Evolutionary conservation across 768 basidiomycete species (phyloP).

Genomic region (Agrocybe chaxingu): DNA sequence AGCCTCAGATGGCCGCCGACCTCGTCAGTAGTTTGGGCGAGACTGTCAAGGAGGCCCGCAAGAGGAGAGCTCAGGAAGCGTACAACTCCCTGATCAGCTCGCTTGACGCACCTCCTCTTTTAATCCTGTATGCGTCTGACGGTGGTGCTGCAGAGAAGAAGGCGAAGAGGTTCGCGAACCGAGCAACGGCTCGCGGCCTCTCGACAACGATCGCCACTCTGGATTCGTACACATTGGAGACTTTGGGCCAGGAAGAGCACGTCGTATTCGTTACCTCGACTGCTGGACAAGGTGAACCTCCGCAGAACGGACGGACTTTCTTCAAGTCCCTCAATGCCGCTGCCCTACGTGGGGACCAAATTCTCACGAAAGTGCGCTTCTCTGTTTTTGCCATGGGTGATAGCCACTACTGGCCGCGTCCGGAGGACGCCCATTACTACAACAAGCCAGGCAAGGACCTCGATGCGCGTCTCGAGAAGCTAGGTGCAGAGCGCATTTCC

Average conservation of each 20-base stretch:
- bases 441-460: slow-evolving; percentile 96
- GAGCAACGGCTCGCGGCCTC: slow-evolving; percentile 84
- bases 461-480: slow-evolving; percentile 69
- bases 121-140: slow-evolving; percentile 93
- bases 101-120: slow-evolving; percentile 85
- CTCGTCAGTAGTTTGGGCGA: slow-evolving; percentile 83
- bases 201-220: slow-evolving; percentile 71
- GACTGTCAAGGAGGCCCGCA: slow-evolving; percentile 79
- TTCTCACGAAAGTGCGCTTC: slow-evolving; percentile 65
- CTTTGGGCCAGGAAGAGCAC: slow-evolving; percentile 69
- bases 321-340: slow-evolving; percentile 82
- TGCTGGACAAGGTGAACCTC: slow-evolving; percentile 96
- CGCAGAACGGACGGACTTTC: slow-evolving; percentile 91
- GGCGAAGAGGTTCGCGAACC: slow-evolving; percentile 80
- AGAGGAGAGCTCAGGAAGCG: slow-evolving; percentile 74
- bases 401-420: slow-evolving; percentile 97
- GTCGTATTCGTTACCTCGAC: slow-evolving; percentile 88
- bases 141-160: slow-evolving; percentile 96
- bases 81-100: slow-evolving; percentile 82
- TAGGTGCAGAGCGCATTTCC: slow-evolving; percentile 76
- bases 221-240: slow-evolving; percentile 77
- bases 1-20: slow-evolving; percentile 77
- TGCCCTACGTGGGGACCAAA: slow-evolving; percentile 51
- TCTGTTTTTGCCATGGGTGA: slow-evolving; percentile 95
- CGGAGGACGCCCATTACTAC: slow-evolving; percentile 97